Percentiles rank a stretch among this genome's conserved stretches.
Evolutionary conservation across 2,329 filamentous ascomycete genomes (phyloP).

Genomic region (Epichloe coenophiala): DNA sequence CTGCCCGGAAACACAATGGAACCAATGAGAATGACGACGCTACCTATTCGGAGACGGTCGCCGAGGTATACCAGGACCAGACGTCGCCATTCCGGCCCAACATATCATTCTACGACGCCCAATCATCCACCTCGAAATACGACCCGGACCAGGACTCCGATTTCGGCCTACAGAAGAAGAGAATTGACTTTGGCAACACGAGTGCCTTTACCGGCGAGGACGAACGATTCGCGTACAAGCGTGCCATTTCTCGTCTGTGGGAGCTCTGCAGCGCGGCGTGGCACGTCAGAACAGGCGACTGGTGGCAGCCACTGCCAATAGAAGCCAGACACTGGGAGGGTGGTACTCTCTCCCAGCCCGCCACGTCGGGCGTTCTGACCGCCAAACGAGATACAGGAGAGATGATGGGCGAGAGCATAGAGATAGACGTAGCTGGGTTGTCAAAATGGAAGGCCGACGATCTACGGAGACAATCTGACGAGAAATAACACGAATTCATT

Average conservation of each 20-base stretch:
- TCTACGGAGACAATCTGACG: constrained; percentile 14
- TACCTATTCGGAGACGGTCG: constrained; percentile 30
- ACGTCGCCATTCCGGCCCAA: constrained; percentile 69
- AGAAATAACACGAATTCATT: constrained; percentile 1
- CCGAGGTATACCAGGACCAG: constrained; percentile 66
- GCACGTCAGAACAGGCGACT: constrained; percentile 50
- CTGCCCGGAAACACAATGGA: neutral
- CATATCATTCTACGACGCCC: constrained; percentile 48
- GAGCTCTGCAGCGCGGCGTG: constrained; percentile 63
- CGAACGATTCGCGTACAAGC: constrained; percentile 68
- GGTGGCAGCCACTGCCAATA: constrained; percentile 57
- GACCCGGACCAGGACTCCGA: constrained; percentile 45
- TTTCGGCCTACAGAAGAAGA: constrained; percentile 27
- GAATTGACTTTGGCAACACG: constrained; percentile 55
- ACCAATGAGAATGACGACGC: constrained; percentile 20
- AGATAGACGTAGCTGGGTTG: constrained; percentile 25
- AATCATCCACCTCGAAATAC: constrained; percentile 32
- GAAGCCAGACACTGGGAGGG: constrained; percentile 57
- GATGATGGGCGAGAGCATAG: constrained; percentile 20
- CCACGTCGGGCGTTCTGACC: constrained; percentile 3
- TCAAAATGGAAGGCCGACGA: constrained; percentile 24
- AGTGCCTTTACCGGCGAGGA: constrained; percentile 65
- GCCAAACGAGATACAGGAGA: constrained; percentile 11
- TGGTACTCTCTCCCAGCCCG: constrained; percentile 14
- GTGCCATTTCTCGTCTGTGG: constrained; percentile 66